phyloP scores from a whole-genome alignment of 495 filamentous ascomycete species.

The Aspergillus ostianus region DNA sequence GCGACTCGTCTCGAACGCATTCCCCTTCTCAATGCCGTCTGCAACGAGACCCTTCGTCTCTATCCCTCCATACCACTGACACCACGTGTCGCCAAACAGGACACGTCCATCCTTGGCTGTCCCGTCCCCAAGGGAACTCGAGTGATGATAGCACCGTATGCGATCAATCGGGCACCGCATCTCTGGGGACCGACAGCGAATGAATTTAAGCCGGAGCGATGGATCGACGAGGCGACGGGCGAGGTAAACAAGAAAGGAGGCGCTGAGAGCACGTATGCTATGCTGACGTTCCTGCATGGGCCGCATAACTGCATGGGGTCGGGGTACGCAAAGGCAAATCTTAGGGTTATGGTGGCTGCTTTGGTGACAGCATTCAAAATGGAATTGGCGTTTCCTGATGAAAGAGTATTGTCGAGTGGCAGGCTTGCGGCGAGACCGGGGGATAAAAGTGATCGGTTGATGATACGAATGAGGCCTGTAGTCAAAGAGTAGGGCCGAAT shows the following conservation, averaged over 20 bases:
- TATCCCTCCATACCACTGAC: neutral
- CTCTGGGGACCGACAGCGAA: neutral
- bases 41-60: neutral
- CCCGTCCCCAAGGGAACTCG: neutral
- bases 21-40: neutral
- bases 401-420: neutral
- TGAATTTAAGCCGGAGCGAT: neutral
- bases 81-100: neutral
- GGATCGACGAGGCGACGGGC: neutral
- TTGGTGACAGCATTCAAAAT: neutral
- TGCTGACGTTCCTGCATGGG: neutral
- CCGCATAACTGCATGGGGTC: neutral
- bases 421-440: neutral
- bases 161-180: neutral
- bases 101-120: neutral
- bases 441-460: neutral
- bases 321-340: neutral
- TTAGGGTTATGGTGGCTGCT: neutral
- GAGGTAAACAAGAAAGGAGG: neutral
- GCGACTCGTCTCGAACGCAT: neutral
- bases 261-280: neutral
- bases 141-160: neutral
- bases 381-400: neutral
- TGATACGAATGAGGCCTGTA: neutral
- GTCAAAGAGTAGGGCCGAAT: neutral